Base-by-base conservation (phyloP, 192 early-diverging fungal species). In the Cetraspora pellucida region DNA sequence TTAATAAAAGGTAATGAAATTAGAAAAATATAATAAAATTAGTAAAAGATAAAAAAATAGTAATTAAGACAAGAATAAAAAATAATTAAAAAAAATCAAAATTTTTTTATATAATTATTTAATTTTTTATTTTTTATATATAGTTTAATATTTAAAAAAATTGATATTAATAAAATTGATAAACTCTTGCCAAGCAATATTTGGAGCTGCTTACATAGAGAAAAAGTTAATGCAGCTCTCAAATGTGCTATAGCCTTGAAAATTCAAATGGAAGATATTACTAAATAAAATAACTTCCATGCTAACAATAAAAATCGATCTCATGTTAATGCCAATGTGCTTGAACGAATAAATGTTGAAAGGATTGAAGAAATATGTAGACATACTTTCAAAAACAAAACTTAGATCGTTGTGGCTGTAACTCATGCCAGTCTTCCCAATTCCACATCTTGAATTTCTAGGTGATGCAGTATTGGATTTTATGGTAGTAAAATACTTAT, bases 381-480 rank as follows among this genome's bases (percentile, higher is more conserved):
- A 8, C 93, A 96, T 76, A 81, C 69, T 31, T 96, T 96, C 85
- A 86, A 89, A 55, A 84, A 93, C 54, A 88, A 84, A 3, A 52
- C 81, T 4, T 73, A 95, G 31, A 79, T 94, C 49, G 79, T 84
- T 4, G 93, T 96, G 73, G 96, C 95, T 0, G 79, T 98, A 68
- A 96, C 96, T 0, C 96, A 98, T 76, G 90, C 93, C 28, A 93
- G 91, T 81, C 75, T 83, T 3, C 84, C 85, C n/a, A 82, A 88
- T 46, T 81, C 85, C 0, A 58, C 65, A 6, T 10, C 86, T 98
- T 11, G 96, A 98, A 83, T 97, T 91, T 77, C 77, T 97, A 50
- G 96, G 96, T 52, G 90, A 92, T 66, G 92, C 90, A 0, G 82
- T 96, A 21, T 52, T 97, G 66, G 95, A 97, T 80, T 94, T 91